phyloP scores from a whole-genome alignment of 2,329 filamentous ascomycete genomes.

The Atkinsonella texensis region DNA sequence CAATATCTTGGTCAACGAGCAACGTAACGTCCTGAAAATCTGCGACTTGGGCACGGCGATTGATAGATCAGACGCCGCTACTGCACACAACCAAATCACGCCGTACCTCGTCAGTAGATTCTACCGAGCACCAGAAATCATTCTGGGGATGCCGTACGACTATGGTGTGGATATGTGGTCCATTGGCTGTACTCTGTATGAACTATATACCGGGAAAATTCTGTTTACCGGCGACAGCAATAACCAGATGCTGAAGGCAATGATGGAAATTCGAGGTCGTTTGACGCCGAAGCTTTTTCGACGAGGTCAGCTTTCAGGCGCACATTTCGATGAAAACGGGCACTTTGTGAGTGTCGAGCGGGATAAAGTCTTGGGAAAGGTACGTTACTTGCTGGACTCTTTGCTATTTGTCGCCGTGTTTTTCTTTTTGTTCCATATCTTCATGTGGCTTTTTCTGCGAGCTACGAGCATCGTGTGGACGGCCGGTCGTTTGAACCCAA shows the following conservation, averaged over 20 bases:
- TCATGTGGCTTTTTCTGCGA: background rate
- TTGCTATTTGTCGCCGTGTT: conserved; percentile 3
- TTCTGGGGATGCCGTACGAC: conserved; percentile 91
- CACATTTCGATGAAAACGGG: conserved; percentile 75
- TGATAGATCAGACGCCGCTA: conserved; percentile 65
- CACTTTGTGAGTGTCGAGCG: conserved; percentile 78
- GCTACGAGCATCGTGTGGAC: no score
- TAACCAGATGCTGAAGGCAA: conserved; percentile 94
- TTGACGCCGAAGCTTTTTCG: conserved; percentile 82
- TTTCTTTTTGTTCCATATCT: conserved; percentile 7
- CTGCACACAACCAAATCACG: conserved; percentile 70
- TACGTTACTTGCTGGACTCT: conserved; percentile 25
- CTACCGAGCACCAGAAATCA: conserved; percentile 93
- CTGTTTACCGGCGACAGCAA: conserved; percentile 91
- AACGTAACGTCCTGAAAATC: conserved; percentile 76
- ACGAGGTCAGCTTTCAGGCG: conserved; percentile 60
- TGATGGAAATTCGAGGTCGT: conserved; percentile 93
- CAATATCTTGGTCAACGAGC: conserved; percentile 85
- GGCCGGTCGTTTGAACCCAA: no score
- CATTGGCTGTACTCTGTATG: conserved; percentile 91
- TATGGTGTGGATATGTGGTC: conserved; percentile 97
- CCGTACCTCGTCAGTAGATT: conserved; percentile 95
- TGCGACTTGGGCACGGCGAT: conserved; percentile 96
- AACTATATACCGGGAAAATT: conserved; percentile 95
- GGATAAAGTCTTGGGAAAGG: conserved; percentile 79